Evolutionary conservation across 2,329 filamentous ascomycete species (phyloP).

Genomic region (Fusarium sp.): DNA sequence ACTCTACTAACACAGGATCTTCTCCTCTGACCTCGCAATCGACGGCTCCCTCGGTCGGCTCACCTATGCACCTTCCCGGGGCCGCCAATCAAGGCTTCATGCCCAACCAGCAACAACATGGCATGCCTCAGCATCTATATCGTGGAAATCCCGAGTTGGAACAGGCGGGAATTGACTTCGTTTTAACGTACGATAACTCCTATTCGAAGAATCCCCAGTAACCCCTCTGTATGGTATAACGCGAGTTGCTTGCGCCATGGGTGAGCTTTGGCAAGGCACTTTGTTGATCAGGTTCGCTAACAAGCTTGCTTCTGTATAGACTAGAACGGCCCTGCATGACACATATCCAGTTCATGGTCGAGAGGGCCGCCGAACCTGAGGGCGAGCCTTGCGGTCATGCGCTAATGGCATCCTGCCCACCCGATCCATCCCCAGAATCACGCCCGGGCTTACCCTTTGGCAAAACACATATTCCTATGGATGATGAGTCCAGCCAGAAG

Average conservation of each 20-base stretch:
- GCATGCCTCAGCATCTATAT: constrained; percentile 38
- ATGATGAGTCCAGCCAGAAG: constrained; percentile 64
- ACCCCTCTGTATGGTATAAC: constrained; percentile 65
- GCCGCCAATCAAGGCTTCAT: constrained; percentile 41
- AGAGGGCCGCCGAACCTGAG: constrained; percentile 67
- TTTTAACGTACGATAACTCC: constrained; percentile 82
- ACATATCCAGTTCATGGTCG: constrained; percentile 83
- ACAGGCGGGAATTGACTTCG: constrained; percentile 88
- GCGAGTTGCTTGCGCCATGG: constrained; percentile 32
- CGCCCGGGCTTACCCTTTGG: constrained; percentile 65
- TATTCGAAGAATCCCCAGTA: constrained; percentile 72
- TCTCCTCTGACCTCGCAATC: constrained; percentile 60
- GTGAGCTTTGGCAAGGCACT: constrained; percentile 36
- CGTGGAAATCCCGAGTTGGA: constrained; percentile 74
- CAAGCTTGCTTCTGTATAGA: constrained; percentile 64
- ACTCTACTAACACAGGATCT: constrained; percentile 59
- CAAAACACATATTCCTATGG: constrained; percentile 52
- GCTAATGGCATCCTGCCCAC: constrained; percentile 91
- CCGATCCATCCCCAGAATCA: constrained; percentile 67
- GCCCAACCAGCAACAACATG: constrained; percentile 49
- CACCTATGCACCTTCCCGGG: constrained; percentile 43
- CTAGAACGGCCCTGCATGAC: constrained; percentile 95
- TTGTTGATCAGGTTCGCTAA: constrained; percentile 54
- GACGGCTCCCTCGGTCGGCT: constrained; percentile 54
- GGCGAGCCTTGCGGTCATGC: constrained; percentile 85